These are phyloP conservation scores for Tolypocladium cylindrosporum DNA, from an alignment of 2,329 filamentous ascomycete species.

Conservation along the genomic window DNA sequence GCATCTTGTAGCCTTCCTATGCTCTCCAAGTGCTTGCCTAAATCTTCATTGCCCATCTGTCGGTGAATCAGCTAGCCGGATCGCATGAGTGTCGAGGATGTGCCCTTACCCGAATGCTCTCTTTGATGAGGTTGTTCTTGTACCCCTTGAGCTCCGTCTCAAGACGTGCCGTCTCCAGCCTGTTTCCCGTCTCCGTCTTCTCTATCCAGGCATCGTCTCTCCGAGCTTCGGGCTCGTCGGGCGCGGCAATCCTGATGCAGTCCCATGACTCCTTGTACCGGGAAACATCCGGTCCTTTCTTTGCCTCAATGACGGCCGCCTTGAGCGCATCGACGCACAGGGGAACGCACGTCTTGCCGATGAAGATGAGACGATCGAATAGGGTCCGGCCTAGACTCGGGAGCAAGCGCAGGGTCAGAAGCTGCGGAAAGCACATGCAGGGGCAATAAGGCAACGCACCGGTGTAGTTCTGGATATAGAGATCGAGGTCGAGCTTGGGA, in stretches of 20 bases:
- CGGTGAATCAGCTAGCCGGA: conserved; percentile 3
- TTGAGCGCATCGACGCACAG: conserved; percentile 75
- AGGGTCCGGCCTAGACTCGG: conserved; percentile 58
- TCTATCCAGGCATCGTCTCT: conserved; percentile 70
- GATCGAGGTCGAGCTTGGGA: conserved; percentile 85
- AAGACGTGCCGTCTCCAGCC: conserved; percentile 61
- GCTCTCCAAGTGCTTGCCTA: conserved; percentile 72
- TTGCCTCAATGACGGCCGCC: conserved; percentile 65
- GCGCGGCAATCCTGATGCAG: conserved; percentile 51
- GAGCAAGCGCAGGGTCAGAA: not conserved
- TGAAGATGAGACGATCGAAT: conserved; percentile 70
- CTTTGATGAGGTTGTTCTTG: conserved; percentile 94
- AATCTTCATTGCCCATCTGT: conserved; percentile 89
- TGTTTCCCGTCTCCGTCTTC: conserved; percentile 54
- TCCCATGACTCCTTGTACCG: conserved; percentile 62
- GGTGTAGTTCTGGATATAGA: conserved; percentile 81
- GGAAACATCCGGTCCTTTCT: conserved; percentile 61
- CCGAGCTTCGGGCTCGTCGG: conserved; percentile 56
- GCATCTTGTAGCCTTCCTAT: conserved; percentile 67
- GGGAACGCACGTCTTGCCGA: conserved; percentile 67
- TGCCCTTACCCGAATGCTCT: conserved; percentile 70
- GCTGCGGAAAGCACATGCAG: not conserved
- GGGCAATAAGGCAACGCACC: conserved; percentile 39
- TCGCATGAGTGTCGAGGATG: not conserved
- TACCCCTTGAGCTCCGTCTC: conserved; percentile 83